Percentiles rank a stretch among this genome's conserved stretches.
phyloP scores from a whole-genome alignment of 768 basidiomycete species.

The Phaffia tasmanica region DNA sequence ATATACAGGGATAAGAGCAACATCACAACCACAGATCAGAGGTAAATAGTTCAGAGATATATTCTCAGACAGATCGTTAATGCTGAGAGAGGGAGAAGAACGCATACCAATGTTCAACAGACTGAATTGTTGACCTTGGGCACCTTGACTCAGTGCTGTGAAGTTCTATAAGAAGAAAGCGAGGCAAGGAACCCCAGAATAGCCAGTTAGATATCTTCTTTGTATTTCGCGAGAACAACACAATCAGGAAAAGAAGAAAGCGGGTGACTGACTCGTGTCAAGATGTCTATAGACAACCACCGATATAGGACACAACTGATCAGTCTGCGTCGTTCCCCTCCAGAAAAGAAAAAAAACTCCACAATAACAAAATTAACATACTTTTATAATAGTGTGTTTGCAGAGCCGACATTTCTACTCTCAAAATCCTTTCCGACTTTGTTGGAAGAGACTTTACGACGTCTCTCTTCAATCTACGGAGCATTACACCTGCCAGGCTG shows the following conservation, averaged over 20 bases:
- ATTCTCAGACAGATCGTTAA: neutral
- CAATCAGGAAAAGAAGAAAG: neutral
- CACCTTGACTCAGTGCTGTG: slow-evolving; percentile 72
- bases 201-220: neutral
- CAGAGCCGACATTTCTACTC: slow-evolving; percentile 92
- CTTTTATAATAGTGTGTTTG: slow-evolving; percentile 98
- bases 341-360: too few relatives aligned
- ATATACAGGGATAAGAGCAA: neutral
- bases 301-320: neutral
- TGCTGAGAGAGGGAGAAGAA: slow-evolving; percentile 28
- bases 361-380: slow-evolving; percentile 14
- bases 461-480: slow-evolving; percentile 86
- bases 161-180: slow-evolving; percentile 58
- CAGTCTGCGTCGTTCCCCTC: slow-evolving; percentile 1
- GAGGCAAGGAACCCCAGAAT: neutral
- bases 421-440: slow-evolving; percentile 93
- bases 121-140: slow-evolving; percentile 69
- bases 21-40: neutral
- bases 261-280: slow-evolving; percentile 57
- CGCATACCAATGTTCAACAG: slow-evolving; percentile 75
- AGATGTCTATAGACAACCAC: slow-evolving; percentile 46
- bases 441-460: slow-evolving; percentile 92
- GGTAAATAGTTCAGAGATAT: neutral
- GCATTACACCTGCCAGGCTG: slow-evolving; percentile 87
- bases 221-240: neutral